Conservation (phyloP, 2,329 filamentous ascomycete genomes). For the Lachnellula cervina region DNA sequence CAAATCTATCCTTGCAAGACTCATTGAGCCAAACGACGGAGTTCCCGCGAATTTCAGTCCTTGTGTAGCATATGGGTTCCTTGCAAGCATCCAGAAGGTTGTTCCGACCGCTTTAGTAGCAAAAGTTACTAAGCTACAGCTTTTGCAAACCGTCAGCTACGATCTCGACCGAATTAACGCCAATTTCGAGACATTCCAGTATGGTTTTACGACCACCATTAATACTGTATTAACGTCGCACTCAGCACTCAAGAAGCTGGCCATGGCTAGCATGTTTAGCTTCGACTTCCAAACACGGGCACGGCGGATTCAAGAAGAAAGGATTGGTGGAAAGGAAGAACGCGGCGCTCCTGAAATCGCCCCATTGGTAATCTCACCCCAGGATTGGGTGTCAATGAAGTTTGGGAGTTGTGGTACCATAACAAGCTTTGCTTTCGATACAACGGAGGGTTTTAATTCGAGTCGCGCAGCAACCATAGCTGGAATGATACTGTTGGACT, state of each 20-base stretch:
- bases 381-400: background rate
- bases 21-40: background rate
- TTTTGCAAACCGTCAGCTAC: background rate
- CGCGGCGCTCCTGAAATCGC: background rate
- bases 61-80: background rate
- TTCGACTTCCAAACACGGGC: background rate
- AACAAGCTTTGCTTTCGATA: background rate
- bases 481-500: background rate
- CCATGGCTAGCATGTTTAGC: background rate
- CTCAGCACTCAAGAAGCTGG: background rate
- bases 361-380: background rate
- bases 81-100: background rate
- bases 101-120: background rate
- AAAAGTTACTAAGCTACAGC: background rate
- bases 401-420: background rate
- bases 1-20: background rate
- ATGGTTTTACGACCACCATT: background rate
- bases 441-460: background rate
- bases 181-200: background rate
- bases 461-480: background rate
- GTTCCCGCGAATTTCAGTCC: background rate
- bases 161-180: background rate
- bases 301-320: background rate
- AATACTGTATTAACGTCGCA: background rate
- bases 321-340: background rate